Base-by-base conservation (phyloP, 345 rosid species). In the Sonneratia caseolaris region DNA sequence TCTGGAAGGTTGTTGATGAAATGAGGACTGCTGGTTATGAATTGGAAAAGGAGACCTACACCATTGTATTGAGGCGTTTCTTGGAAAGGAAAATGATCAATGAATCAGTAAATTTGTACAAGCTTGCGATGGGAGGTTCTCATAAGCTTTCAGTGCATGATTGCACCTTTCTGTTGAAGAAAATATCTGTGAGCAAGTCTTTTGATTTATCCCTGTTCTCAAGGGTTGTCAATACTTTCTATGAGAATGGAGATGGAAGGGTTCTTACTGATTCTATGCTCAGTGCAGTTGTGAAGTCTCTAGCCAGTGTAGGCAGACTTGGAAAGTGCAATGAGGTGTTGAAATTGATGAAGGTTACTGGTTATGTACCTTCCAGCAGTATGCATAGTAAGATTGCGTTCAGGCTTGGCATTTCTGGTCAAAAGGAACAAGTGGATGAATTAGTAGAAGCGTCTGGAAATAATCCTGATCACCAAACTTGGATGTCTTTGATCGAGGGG, bases 21-120 rank as follows among this genome's bases (percentile, higher is more conserved):
- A 88, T 92, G 91, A 87, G 79, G 74, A 76, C 62, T 68, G 78
- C 74, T 12, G 90, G 91, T 38, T 83, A 76, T 76, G 89, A 88
- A 78, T 81, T 92, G 89, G 91, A 88, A 37, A 72, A 45, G 70
- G 92, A 86, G 68, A 91, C 98, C 16, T 90, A 71, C 71, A 79
- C 22, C 68, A 81, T 69, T 74, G 88, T 88, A 75, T 80, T 78
- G 8, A 82, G 76, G 48, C 84, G 84, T 70, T 92, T 92, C 74
- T 70, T 82, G 61, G 85, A 87, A 73, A 83, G 84, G 76, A 92
- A 83, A 70, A 82, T 90, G 94, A 65, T 83, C 15, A 78, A 81
- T 80, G 99, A 96, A 37, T 87, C 91, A 51, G 96, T 92, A 45
- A 86, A 82, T 40, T 82, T 90, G 76, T 92, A 87, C 62, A 96